Evolutionary conservation across 2,329 filamentous ascomycete genomes (phyloP).

Genomic region (Trichoderma endophyticum): DNA sequence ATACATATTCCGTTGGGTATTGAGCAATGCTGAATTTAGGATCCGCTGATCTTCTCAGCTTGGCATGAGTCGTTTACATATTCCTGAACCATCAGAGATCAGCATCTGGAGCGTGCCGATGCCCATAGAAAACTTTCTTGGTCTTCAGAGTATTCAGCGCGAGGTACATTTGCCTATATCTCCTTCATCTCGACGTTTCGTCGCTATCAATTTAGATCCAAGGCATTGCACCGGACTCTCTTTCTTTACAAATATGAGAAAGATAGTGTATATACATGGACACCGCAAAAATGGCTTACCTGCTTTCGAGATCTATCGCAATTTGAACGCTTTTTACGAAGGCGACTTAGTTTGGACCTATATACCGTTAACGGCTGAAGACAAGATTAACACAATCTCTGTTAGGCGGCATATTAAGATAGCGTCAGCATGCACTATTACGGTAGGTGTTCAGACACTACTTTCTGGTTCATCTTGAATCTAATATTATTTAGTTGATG

Average conservation of each 20-base stretch:
- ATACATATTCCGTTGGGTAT: fast-evolving
- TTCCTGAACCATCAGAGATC: background rate
- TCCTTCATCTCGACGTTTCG: background rate
- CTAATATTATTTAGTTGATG: background rate
- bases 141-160: too few relatives aligned
- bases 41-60: background rate
- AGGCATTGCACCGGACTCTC: background rate
- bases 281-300: background rate
- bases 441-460: background rate
- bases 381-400: background rate
- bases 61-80: background rate
- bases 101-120: background rate
- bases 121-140: background rate
- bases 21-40: background rate
- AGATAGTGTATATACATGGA: background rate
- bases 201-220: background rate
- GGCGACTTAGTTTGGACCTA: background rate
- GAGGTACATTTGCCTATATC: background rate
- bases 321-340: background rate
- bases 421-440: background rate
- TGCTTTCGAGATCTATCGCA: background rate
- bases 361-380: background rate
- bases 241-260: background rate
- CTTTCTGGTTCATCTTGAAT: background rate
- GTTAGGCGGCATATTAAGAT: fast-evolving